phyloP scores from a whole-genome alignment of 2,329 filamentous ascomycete genomes.

The Alternaria burnsii region DNA sequence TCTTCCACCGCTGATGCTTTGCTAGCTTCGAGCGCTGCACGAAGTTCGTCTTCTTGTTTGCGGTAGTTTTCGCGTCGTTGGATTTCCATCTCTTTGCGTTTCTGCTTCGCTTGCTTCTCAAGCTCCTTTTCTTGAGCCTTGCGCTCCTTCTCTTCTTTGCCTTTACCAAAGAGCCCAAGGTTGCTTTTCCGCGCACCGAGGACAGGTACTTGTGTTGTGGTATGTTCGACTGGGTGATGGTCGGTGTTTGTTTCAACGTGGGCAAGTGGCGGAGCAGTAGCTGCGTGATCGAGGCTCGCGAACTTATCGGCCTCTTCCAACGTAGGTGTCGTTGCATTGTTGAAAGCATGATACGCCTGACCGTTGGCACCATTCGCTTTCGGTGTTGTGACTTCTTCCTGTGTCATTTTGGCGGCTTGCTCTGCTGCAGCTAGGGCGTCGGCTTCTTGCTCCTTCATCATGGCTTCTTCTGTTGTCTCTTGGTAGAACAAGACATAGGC shows the following conservation, averaged over 20 bases:
- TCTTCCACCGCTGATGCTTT: slow-evolving; percentile 67
- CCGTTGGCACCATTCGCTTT: slow-evolving; percentile 58
- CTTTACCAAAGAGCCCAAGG: slow-evolving; percentile 60
- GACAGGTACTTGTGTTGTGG: slow-evolving; percentile 48
- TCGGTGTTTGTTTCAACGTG: slow-evolving; percentile 43
- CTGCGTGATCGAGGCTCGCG: slow-evolving; percentile 70
- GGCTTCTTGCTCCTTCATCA: slow-evolving; percentile 81
- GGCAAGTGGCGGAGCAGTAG: slow-evolving; percentile 65
- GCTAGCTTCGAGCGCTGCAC: slow-evolving; percentile 71
- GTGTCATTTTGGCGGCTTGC: slow-evolving; percentile 54
- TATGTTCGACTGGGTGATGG: slow-evolving; percentile 44
- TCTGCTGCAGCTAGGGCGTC: slow-evolving; percentile 66
- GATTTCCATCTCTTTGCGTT: slow-evolving; percentile 59
- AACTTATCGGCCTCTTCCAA: slow-evolving; percentile 60
- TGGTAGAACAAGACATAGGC: slow-evolving; percentile 99
- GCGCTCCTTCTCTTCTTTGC: slow-evolving; percentile 71
- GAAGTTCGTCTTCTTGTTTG: slow-evolving; percentile 69
- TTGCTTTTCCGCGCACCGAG: slow-evolving; percentile 44
- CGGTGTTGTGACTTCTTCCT: slow-evolving; percentile 64
- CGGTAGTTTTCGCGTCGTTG: slow-evolving; percentile 64
- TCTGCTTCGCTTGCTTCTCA: slow-evolving; percentile 55
- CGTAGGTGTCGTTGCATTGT: slow-evolving; percentile 51
- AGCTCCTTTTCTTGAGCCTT: slow-evolving; percentile 67
- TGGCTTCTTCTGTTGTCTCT: slow-evolving; percentile 77
- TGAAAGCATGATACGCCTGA: slow-evolving; percentile 40